Conservation (phyloP, 1,284 basidiomycete species). For the Peniophora sp. region DNA sequence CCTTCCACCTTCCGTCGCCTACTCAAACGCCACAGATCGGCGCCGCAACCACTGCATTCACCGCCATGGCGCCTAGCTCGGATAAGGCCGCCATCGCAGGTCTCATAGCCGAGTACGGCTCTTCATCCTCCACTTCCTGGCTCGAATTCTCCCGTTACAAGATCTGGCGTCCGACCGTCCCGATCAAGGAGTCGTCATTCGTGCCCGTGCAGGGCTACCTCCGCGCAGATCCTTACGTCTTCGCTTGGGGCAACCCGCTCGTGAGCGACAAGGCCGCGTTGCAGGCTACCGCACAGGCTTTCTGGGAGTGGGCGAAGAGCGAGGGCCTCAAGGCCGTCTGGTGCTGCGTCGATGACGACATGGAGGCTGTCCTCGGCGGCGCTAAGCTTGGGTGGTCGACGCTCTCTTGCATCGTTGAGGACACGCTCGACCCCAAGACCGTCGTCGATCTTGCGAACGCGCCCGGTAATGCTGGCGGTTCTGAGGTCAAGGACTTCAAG, state of each 20-base stretch:
- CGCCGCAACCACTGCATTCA: slow-evolving; percentile 2
- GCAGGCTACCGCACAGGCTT: slow-evolving; percentile 23
- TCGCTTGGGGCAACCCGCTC: slow-evolving; percentile 40
- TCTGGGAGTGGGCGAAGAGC: slow-evolving; percentile 25
- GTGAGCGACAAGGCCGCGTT: slow-evolving; percentile 30
- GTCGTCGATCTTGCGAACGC: slow-evolving; percentile 29
- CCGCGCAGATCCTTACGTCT: slow-evolving; percentile 23
- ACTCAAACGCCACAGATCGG: slow-evolving; percentile 3
- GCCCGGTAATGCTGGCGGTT: slow-evolving; percentile 14
- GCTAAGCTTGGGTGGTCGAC: slow-evolving; percentile 25
- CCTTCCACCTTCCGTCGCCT: slow-evolving; percentile 1
- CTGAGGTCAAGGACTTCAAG: slow-evolving; percentile 35
- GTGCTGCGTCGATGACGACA: slow-evolving; percentile 31
- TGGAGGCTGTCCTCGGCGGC: slow-evolving; percentile 29
- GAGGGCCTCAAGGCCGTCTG: slow-evolving; percentile 29
- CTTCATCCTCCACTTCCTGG: slow-evolving; percentile 36
- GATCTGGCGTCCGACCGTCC: slow-evolving; percentile 28
- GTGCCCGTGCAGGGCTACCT: slow-evolving; percentile 28
- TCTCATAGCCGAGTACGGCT: slow-evolving; percentile 31
- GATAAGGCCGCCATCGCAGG: slow-evolving; percentile 25
- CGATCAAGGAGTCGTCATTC: slow-evolving; percentile 31
- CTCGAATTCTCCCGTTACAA: slow-evolving; percentile 37
- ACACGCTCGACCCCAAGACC: slow-evolving; percentile 31
- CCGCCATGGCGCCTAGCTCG: not conserved
- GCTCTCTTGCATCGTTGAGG: slow-evolving; percentile 37